Evolutionary conservation across 1,284 basidiomycete genomes (phyloP).

Genomic region (Mycosarcoma mackinlayi): DNA sequence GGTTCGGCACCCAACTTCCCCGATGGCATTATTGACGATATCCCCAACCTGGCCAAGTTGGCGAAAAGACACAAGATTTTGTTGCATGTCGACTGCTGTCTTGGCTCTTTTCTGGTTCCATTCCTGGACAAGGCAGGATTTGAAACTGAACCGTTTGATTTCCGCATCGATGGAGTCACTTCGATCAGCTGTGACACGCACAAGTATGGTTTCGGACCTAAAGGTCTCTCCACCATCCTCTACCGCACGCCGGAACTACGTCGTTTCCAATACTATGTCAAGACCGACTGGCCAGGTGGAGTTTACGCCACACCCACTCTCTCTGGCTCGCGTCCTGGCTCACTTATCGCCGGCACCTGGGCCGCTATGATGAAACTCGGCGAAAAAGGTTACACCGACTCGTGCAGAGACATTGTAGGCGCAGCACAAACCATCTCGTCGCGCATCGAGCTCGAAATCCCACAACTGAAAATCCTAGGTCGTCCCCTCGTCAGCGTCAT

Average conservation of each 20-base stretch:
- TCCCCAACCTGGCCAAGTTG: constrained; percentile 80
- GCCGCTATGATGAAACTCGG: constrained; percentile 94
- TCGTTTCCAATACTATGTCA: constrained; percentile 67
- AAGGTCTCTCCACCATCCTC: constrained; percentile 63
- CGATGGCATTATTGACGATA: constrained; percentile 77
- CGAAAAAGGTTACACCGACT: constrained; percentile 88
- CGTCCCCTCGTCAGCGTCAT: constrained; percentile 90
- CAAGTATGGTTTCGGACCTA: constrained; percentile 68
- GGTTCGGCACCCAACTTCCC: constrained; percentile 83
- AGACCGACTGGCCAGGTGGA: constrained; percentile 67
- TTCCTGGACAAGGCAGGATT: constrained; percentile 64
- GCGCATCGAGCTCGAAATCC: constrained; percentile 76
- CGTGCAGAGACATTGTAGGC: constrained; percentile 84
- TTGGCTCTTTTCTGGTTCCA: constrained; percentile 69
- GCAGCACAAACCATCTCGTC: constrained; percentile 77
- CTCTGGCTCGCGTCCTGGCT: constrained; percentile 77
- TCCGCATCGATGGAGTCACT: constrained; percentile 66
- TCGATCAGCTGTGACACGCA: constrained; percentile 67
- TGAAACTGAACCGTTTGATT: constrained; percentile 64
- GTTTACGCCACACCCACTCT: constrained; percentile 65
- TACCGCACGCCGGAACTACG: constrained; percentile 58
- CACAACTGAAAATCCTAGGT: constrained; percentile 84
- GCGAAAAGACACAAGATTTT: constrained; percentile 83
- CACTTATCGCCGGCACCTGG: constrained; percentile 94
- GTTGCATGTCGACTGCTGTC: constrained; percentile 77